Conservation (phyloP, 148 eudicot species). For the Heliamphora exappendiculata region DNA sequence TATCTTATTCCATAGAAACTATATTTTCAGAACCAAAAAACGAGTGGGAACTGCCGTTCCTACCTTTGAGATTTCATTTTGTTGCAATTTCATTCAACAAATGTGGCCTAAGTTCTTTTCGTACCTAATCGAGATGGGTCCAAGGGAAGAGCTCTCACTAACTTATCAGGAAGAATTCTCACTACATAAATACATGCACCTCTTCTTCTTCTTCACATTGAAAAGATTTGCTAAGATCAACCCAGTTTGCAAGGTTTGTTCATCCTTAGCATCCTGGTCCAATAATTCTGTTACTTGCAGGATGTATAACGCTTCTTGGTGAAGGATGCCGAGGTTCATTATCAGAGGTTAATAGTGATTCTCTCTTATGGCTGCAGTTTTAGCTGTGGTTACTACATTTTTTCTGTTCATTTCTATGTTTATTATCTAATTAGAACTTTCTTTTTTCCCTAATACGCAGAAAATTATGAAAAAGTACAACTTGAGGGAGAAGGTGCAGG, state of each 20-base stretch:
- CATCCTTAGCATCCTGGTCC: constrained; percentile 3
- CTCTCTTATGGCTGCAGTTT: neutral
- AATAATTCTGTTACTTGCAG: constrained; percentile 37
- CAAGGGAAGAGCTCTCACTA: neutral
- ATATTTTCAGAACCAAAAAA: neutral
- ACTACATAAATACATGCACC: neutral
- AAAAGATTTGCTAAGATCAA: neutral
- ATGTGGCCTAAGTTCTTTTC: neutral
- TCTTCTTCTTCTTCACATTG: neutral
- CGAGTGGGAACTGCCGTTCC: neutral
- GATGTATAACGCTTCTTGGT: constrained; percentile 61
- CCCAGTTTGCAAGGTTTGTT: constrained; percentile 8
- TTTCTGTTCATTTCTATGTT: neutral
- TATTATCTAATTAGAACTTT: neutral
- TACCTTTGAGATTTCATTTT: neutral
- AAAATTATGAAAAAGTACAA: constrained; percentile 7
- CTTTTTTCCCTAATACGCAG: neutral
- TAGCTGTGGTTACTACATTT: neutral
- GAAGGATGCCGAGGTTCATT: constrained; percentile 95
- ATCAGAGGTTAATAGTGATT: constrained; percentile 59
- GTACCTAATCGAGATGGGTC: neutral
- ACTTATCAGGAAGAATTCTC: neutral
- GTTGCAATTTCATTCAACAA: neutral
- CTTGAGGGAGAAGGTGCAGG: constrained; percentile 5
- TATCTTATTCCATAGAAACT: no score